Conservation (phyloP, 2,329 filamentous ascomycete species). For the Apiospora phragmitis region DNA sequence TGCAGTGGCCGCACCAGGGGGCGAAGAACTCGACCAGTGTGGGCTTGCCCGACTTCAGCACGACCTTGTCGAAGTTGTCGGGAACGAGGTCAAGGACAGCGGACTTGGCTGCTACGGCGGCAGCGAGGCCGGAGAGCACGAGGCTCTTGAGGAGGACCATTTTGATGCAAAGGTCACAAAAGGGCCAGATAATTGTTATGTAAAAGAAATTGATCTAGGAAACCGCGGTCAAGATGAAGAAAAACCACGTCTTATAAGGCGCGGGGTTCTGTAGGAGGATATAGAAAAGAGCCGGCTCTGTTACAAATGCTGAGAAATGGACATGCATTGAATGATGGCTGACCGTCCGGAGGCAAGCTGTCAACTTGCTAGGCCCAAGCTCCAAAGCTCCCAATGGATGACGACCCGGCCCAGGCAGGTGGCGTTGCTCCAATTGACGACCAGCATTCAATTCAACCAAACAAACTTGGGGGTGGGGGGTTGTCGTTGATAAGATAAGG, state of each 20-base stretch:
- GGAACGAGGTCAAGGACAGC: conserved; percentile 89
- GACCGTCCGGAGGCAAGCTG: neutral
- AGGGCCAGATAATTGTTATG: neutral
- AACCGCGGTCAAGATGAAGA: neutral
- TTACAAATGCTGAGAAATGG: conserved; percentile 4
- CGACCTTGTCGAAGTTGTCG: conserved; percentile 86
- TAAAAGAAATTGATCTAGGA: neutral
- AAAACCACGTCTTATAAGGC: conserved; percentile 12
- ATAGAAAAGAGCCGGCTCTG: conserved; percentile 5
- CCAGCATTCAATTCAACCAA: neutral
- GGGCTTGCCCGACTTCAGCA: conserved; percentile 89
- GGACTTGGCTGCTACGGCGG: conserved; percentile 66
- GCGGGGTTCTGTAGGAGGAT: neutral
- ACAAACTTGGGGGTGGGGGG: neutral
- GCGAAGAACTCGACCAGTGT: conserved; percentile 98
- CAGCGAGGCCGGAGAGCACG: conserved; percentile 55
- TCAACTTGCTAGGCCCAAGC: conserved; percentile 1
- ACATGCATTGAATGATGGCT: neutral
- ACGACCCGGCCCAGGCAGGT: neutral
- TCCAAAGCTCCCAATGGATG: neutral
- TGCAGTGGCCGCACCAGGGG: conserved; percentile 99
- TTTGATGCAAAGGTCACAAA: conserved; percentile 21
- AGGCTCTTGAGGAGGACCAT: conserved; percentile 64
- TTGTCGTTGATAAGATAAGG: neutral
- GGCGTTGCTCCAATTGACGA: neutral